Base-by-base conservation (phyloP, 257 asterid species). In the Solanum paucissectum region DNA sequence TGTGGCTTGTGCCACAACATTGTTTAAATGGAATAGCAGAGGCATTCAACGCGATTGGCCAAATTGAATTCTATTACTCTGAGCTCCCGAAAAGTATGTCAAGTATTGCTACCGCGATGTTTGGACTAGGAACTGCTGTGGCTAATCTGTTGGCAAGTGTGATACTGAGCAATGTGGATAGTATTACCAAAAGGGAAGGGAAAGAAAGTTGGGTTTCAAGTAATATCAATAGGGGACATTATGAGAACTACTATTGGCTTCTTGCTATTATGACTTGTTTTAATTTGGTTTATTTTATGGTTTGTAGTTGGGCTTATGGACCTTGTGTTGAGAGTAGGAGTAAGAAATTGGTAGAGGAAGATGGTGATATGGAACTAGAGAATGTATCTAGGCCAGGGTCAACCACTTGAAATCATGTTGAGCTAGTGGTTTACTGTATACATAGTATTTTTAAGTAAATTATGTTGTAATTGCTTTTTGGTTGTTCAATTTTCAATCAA, bases 1-100 rank as follows among this genome's bases (percentile, higher is more conserved):
- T 93, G 92, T 94, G 98, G 98, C 94, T 93, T 18, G 90, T 93
- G 12, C 98, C 98, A 16, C 98, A 94, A 52, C 82, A 93, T 34
- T 52, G 89, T 82, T 40, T 93, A 87, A 87, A 20, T 9, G 98
- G 96, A n/a, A 88, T 94, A 12, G 95, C 98, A 1, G 98, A 94
- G 88, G 96, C 94, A 16, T 89, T 93, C 12, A 93, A 92, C 37
- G 95, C 93, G 12, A 91, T 94, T 4, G 95, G 92, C 4, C 98
- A 94, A 55, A 91, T 91, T 0, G 98, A 93, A 87, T 93, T 94
- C 87, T 94, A 92, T 20, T 94, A 91, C 55, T 90, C 96, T 1
- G 96, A 94, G 91, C 92, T 94, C 21, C 96, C 96, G 0, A 92
- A 82, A 55, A 93, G 91, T 23, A 93, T 94, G 96, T 91, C 96